Conservation (phyloP, 352 stramenopile species). For the Phytophthora syringae region DNA sequence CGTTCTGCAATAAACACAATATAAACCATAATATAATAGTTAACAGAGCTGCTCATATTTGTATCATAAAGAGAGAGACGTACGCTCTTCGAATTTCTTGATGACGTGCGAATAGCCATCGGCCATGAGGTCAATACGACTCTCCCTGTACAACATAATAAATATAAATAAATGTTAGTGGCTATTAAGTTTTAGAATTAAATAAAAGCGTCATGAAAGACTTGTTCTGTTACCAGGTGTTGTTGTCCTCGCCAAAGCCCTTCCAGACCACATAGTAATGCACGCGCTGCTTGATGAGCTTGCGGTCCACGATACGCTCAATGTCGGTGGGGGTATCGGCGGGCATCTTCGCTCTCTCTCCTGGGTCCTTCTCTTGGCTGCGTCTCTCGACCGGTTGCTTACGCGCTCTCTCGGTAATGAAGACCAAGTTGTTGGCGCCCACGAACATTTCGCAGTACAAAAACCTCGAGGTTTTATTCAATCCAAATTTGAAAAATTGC, state of each 20-base stretch:
- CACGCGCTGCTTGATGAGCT: slow-evolving; percentile 80
- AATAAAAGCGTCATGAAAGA: slow-evolving; percentile 1
- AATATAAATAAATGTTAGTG: no score
- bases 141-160: slow-evolving; percentile 79
- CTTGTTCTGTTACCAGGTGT: slow-evolving; percentile 65
- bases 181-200: neutral
- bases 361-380: neutral
- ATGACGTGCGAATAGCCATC: slow-evolving; percentile 80
- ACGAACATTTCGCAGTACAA: slow-evolving; percentile 6
- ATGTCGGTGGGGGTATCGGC: slow-evolving; percentile 66
- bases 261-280: slow-evolving; percentile 87
- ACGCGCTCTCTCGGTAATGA: slow-evolving; percentile 23
- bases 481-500: slow-evolving; percentile 1
- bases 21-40: neutral
- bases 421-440: slow-evolving; percentile 19
- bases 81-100: slow-evolving; percentile 73
- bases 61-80: slow-evolving; percentile 24
- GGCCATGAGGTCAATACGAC: slow-evolving; percentile 77
- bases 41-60: neutral
- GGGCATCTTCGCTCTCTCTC: no score
- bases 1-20: slow-evolving; percentile 37
- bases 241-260: slow-evolving; percentile 81
- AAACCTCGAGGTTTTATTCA: slow-evolving; percentile 33
- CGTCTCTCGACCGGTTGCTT: neutral
- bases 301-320: slow-evolving; percentile 84